These are phyloP conservation scores for Hypoxylon sp. DNA, from an alignment of 2,329 filamentous ascomycete genomes.

Conservation along the genomic window DNA sequence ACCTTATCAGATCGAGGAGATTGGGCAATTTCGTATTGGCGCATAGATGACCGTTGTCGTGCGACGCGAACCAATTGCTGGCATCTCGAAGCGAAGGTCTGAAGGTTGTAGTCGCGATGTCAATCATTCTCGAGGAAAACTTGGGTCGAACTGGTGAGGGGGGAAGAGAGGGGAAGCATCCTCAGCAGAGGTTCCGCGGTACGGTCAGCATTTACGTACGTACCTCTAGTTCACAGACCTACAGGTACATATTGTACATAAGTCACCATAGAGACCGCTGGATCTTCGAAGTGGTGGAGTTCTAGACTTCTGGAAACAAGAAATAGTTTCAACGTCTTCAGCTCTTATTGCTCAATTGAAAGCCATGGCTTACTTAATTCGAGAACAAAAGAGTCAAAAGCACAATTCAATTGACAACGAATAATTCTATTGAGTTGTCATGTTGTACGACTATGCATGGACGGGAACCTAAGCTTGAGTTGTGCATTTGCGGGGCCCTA, in stretches of 20 bases:
- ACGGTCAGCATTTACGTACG: background rate
- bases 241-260: background rate
- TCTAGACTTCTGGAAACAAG: background rate
- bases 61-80: conserved; percentile 34
- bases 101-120: conserved; percentile 25
- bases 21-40: conserved; percentile 47
- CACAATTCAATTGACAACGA: conserved; percentile 17
- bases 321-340: background rate
- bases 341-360: background rate
- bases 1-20: conserved; percentile 49
- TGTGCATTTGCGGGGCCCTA: conserved; percentile 35
- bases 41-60: conserved; percentile 31
- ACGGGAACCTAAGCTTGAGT: conserved; percentile 25
- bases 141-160: conserved; percentile 3
- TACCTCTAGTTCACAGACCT: background rate
- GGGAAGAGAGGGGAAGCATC: background rate
- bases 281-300: background rate
- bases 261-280: background rate
- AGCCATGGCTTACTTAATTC: background rate
- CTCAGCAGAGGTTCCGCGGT: conserved; percentile 6
- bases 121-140: conserved; percentile 18
- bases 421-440: conserved; percentile 13
- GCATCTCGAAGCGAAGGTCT: conserved; percentile 30
- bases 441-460: conserved; percentile 20
- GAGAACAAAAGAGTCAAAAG: conserved; percentile 1